These are phyloP conservation scores for Avena eriantha DNA, from an alignment of 176 grass and related monocot genomes.

Conservation along the genomic window DNA sequence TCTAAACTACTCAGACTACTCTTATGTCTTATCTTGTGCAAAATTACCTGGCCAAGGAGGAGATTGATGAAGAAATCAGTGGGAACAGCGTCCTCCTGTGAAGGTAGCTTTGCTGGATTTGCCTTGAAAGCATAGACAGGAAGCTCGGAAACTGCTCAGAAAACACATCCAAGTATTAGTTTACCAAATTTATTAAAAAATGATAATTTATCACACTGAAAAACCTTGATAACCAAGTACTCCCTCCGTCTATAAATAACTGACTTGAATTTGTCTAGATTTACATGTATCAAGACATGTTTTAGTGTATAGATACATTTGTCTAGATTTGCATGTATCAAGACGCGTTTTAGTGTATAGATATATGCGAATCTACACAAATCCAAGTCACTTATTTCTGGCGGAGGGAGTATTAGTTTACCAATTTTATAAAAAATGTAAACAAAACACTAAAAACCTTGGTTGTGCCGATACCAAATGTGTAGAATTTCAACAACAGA, in stretches of 20 bases:
- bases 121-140: slow-evolving; percentile 77
- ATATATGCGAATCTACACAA: no score
- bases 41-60: slow-evolving; percentile 75
- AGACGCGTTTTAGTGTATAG: no score
- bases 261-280: no score
- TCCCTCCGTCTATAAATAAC: no score
- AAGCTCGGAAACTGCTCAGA: slow-evolving; percentile 75
- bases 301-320: no score
- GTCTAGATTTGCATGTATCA: no score
- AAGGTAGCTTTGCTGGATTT: slow-evolving; percentile 20
- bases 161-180: slow-evolving; percentile 30
- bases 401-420: no score
- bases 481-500: neutral
- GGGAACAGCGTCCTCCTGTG: slow-evolving; percentile 33
- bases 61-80: slow-evolving; percentile 72
- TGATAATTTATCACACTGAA: neutral
- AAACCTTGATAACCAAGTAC: no score
- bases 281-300: no score
- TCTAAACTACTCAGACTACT: neutral
- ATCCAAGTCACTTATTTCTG: no score
- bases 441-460: neutral
- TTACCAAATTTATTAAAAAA: slow-evolving; percentile 1
- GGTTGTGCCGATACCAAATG: neutral
- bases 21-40: neutral
- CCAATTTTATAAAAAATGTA: no score